Evolutionary conservation across 768 basidiomycete genomes (phyloP).

Genomic region (Xerocomus brunneocitrinus): DNA sequence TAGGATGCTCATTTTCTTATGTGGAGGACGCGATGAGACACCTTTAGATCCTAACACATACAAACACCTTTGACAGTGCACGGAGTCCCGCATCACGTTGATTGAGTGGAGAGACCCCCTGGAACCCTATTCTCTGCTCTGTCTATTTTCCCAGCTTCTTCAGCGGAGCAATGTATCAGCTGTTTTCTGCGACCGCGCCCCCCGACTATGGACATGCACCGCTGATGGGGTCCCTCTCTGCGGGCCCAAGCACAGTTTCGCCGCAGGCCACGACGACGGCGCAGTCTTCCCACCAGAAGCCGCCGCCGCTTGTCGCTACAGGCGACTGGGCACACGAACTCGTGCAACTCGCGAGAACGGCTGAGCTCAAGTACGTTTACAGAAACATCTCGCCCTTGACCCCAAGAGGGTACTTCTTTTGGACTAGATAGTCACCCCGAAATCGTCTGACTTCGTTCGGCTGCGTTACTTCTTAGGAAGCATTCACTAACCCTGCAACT

Average conservation of each 20-base stretch:
- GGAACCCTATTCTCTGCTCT: constrained; percentile 21
- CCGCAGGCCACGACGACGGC: constrained; percentile 28
- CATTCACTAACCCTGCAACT: constrained; percentile 80
- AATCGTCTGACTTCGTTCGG: constrained; percentile 7
- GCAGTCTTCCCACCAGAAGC: constrained; percentile 21
- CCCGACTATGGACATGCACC: constrained; percentile 32
- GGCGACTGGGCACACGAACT: constrained; percentile 88
- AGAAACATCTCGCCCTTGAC: neutral
- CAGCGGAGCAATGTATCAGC: constrained; percentile 32
- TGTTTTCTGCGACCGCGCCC: constrained; percentile 31
- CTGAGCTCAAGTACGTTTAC: constrained; percentile 74
- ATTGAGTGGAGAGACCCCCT: constrained; percentile 22
- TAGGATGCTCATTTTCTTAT: constrained; percentile 69
- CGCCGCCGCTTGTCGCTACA: constrained; percentile 63
- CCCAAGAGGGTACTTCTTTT: constrained; percentile 1
- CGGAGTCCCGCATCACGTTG: constrained; percentile 17
- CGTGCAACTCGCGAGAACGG: constrained; percentile 81
- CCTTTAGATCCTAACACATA: constrained; percentile 28
- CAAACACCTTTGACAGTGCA: constrained; percentile 26
- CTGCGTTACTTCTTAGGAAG: constrained; percentile 45
- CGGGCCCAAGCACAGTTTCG: constrained; percentile 32
- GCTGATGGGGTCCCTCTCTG: constrained; percentile 29
- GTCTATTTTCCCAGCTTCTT: constrained; percentile 21
- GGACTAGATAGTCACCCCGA: neutral
- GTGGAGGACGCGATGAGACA: neutral